Base-by-base conservation (phyloP, 225 moss, liverwort and hornwort species). In the Asterella californica region DNA sequence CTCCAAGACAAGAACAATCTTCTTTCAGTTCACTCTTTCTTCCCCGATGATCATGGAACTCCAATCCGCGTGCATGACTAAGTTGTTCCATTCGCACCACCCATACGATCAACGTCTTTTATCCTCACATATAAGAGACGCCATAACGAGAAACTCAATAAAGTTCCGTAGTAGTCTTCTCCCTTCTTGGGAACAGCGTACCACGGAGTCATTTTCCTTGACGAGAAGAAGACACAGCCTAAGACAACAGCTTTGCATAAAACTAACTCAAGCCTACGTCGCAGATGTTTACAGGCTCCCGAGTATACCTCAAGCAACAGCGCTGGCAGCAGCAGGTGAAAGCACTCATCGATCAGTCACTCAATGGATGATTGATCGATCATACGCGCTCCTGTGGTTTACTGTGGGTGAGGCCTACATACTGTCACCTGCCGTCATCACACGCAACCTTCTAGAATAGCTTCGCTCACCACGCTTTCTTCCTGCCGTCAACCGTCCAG, bases 401-500 rank as follows among this genome's bases (percentile, higher is more conserved):
- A 33, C 67, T 4, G 67, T 37, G 42, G 42, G 3, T 2, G 29
- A 67, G 18, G 67, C 67, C 0, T 3, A n/a, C n/a, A n/a, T n/a
- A 33, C 67, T 67, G 33, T 64, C 67, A 67, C 34, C 67, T 67
- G 67, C 36, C 34, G 67, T 67, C 67, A 67, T 34, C 2, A 6
- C 18, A 37, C 67, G 67, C 33, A 37, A 67, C 17, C 67, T 67
- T 67, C 36, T 67, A 36, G 67, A 67, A 33, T 67, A 62, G 29
- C 67, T 21, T 19, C 17, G 67, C 67, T 67, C 67, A 67, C 67
- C 67, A 67, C 33, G 67, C 67, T 29, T 36, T 67, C 33, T 67
- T 62, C 62, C 62, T 2, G 67, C 36, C 62, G 62, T 62, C 62
- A 21, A n/a, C 62, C 12, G 53, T 14, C 53, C 53, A 12, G 5